phyloP scores from a whole-genome alignment of 164 flowering plant genomes.

The Annona squamosa region DNA sequence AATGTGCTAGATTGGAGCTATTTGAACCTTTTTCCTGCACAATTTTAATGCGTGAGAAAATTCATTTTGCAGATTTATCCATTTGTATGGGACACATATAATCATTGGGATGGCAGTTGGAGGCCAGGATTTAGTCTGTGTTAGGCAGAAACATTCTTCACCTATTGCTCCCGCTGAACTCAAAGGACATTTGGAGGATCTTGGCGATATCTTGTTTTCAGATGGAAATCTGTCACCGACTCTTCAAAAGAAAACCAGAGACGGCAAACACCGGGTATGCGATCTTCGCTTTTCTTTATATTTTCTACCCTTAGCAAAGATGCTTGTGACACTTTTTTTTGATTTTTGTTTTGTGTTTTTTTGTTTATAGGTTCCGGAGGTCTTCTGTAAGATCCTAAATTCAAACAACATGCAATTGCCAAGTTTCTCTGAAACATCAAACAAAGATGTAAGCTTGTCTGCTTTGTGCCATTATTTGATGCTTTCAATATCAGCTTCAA shows the following conservation, averaged over 20 bases:
- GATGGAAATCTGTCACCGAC: slow-evolving; percentile 57
- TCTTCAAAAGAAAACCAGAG: slow-evolving; percentile 42
- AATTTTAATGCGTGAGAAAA: background rate
- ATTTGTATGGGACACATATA: slow-evolving; percentile 79
- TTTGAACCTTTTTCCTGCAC: background rate
- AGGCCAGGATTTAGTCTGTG: slow-evolving; percentile 78
- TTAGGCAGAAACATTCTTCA: slow-evolving; percentile 64
- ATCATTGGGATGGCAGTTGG: slow-evolving; percentile 82
- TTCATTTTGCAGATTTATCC: slow-evolving; percentile 56
- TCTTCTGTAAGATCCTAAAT: slow-evolving; percentile 57
- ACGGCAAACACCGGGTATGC: slow-evolving; percentile 45
- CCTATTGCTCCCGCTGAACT: slow-evolving; percentile 65
- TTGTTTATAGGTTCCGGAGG: slow-evolving; percentile 66
- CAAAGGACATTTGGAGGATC: slow-evolving; percentile 65
- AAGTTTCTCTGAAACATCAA: slow-evolving; percentile 65
- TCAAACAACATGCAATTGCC: slow-evolving; percentile 59
- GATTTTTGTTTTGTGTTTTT: slow-evolving; percentile 2
- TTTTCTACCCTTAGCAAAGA: background rate
- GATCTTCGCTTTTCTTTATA: background rate
- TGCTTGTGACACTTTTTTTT: background rate
- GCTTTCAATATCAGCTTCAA: background rate
- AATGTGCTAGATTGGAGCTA: background rate
- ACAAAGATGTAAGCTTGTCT: slow-evolving; percentile 70
- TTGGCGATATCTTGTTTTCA: slow-evolving; percentile 74
- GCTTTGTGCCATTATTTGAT: background rate